Evolutionary conservation across 2,329 filamentous ascomycete genomes (phyloP).

Genomic region (Fusarium cyanostomum): DNA sequence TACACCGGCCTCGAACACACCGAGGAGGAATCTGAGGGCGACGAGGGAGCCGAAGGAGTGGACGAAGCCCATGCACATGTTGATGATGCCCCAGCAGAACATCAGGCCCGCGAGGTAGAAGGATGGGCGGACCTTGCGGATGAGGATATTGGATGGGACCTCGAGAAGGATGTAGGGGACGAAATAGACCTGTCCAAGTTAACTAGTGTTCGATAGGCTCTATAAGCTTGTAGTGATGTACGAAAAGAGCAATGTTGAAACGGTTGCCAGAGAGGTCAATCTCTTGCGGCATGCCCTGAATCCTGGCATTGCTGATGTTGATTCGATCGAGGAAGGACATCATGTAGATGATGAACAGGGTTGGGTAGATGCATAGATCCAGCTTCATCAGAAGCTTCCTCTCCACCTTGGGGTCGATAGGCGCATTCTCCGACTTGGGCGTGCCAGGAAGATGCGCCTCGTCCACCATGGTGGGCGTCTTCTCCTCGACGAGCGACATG

Average conservation of each 20-base stretch:
- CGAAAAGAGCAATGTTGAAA: conserved; percentile 55
- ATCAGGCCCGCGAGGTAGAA: conserved; percentile 51
- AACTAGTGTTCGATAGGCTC: neutral
- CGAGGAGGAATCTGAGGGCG: conserved; percentile 51
- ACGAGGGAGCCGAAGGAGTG: conserved; percentile 47
- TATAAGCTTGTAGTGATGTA: conserved; percentile 19
- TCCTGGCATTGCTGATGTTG: conserved; percentile 59
- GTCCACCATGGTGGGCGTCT: conserved; percentile 19
- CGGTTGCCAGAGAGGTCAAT: conserved; percentile 53
- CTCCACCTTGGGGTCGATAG: conserved; percentile 48
- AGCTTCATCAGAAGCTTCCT: conserved; percentile 52
- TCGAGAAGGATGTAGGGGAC: conserved; percentile 57
- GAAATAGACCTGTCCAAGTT: conserved; percentile 44
- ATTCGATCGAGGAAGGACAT: conserved; percentile 56
- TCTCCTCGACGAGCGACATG: conserved; percentile 32
- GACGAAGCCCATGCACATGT: conserved; percentile 52
- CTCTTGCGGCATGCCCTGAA: conserved; percentile 55
- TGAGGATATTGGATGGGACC: conserved; percentile 57
- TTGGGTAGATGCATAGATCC: conserved; percentile 53
- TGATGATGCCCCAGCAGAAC: conserved; percentile 52
- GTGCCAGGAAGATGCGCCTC: conserved; percentile 23
- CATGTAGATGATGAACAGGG: conserved; percentile 54
- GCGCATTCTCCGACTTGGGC: conserved; percentile 7
- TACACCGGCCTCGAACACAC: conserved; percentile 52
- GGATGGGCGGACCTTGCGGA: conserved; percentile 54